A percentile compares a stretch with the other conserved stretches of the same genome.
These are phyloP conservation scores for Solanum lycopersicoides DNA, from an alignment of 257 asterid genomes.

Conservation along the genomic window DNA sequence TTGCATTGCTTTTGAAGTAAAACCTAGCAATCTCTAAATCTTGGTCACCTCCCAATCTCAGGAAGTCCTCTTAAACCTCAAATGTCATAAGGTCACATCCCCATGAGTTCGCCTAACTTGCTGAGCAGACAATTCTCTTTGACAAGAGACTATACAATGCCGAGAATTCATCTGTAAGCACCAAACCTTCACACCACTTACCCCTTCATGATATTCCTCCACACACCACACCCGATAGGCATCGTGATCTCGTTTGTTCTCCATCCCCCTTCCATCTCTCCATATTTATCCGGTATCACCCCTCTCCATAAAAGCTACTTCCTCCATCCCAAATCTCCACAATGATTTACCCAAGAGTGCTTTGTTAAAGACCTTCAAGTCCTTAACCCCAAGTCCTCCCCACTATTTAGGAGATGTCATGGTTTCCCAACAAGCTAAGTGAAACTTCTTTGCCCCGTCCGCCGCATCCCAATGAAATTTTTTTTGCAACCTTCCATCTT, in stretches of 20 bases:
- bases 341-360: not conserved
- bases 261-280: not conserved
- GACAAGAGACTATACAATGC: not conserved
- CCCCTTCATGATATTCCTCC: not conserved
- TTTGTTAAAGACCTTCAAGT: not conserved
- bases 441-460: not conserved
- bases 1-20: not conserved
- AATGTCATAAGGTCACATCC: not conserved
- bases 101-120: not conserved
- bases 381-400: not conserved
- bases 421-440: not conserved
- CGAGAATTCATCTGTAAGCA: not conserved
- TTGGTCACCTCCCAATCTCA: not conserved
- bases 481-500: not conserved
- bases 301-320: not conserved
- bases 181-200: not conserved
- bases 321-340: not conserved
- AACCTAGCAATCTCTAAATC: not conserved
- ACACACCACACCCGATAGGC: not conserved
- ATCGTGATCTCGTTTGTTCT: not conserved
- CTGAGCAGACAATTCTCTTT: not conserved
- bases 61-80: not conserved
- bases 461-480: not conserved
- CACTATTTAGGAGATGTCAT: not conserved
- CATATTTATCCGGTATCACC: not conserved